These are phyloP conservation scores for Trametopsis cervina DNA, from an alignment of 768 basidiomycete genomes.

Conservation along the genomic window DNA sequence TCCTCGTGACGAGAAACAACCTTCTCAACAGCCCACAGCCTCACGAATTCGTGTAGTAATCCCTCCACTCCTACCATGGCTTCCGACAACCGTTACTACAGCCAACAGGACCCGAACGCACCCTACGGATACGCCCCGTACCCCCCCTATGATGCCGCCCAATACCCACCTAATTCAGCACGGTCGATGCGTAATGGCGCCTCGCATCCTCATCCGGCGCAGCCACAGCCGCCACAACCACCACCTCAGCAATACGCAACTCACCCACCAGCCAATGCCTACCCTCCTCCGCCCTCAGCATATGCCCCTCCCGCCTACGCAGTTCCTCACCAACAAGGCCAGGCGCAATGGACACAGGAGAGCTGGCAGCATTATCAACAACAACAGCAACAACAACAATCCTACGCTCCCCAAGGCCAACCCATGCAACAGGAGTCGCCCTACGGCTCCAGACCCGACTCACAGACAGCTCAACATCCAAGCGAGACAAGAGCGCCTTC, in stretches of 20 bases:
- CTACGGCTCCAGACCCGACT: conserved; percentile 13
- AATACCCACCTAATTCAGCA: conserved; percentile 20
- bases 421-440: conserved; percentile 7
- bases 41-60: not conserved
- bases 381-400: not conserved
- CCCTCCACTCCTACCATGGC: conserved; percentile 30
- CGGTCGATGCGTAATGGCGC: conserved; percentile 15
- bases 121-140: conserved; percentile 49
- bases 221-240: conserved; percentile 17
- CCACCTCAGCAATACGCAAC: conserved; percentile 1
- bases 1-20: conserved; percentile 7
- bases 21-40: conserved; percentile 4
- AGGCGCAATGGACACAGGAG: conserved; percentile 33
- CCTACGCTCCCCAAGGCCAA: conserved; percentile 4
- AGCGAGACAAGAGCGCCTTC: conserved; percentile 9
- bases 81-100: conserved; percentile 49
- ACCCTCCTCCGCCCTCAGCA: conserved; percentile 6
- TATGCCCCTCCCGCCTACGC: conserved; percentile 23
- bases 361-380: conserved; percentile 27
- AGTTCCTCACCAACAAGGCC: conserved; percentile 22
- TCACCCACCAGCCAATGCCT: conserved; percentile 16
- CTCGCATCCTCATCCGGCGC: conserved; percentile 21
- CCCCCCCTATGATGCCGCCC: conserved; percentile 15
- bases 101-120: conserved; percentile 39
- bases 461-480: not conserved